A percentile compares a stretch with the other conserved stretches of the same genome.
phyloP scores from a whole-genome alignment of 140 eudicot species.

The Ambrosia hybrid region DNA sequence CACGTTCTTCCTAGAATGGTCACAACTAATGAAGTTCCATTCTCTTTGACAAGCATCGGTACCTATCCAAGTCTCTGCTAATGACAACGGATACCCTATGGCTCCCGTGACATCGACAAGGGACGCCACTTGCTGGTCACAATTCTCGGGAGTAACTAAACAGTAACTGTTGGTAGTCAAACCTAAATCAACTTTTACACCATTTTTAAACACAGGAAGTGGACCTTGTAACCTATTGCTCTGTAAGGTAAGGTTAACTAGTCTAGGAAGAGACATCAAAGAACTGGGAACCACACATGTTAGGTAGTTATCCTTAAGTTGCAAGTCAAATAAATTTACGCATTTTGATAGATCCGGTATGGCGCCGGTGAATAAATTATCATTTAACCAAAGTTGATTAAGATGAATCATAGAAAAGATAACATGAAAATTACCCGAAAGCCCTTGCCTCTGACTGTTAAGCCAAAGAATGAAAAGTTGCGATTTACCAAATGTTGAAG shows the following conservation, averaged over 20 bases:
- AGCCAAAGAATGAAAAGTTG: slow-evolving; percentile 54
- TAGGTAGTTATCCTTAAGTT: slow-evolving; percentile 50
- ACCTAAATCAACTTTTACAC: no score
- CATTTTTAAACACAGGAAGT: slow-evolving; percentile 38
- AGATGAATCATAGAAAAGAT: slow-evolving; percentile 53
- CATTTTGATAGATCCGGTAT: slow-evolving; percentile 44
- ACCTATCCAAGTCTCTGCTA: no score
- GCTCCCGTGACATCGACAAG: no score
- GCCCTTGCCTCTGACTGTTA: slow-evolving; percentile 54
- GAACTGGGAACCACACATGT: slow-evolving; percentile 53
- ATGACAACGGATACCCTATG: no score
- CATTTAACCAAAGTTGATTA: slow-evolving; percentile 59
- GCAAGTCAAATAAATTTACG: slow-evolving; percentile 46
- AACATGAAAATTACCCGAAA: slow-evolving; percentile 56
- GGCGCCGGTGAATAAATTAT: slow-evolving; percentile 56
- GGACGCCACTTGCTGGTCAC: no score
- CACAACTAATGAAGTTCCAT: no score
- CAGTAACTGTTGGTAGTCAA: no score
- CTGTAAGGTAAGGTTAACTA: slow-evolving; percentile 47
- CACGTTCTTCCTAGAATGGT: no score
- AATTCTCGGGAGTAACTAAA: no score
- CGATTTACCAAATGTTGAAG: slow-evolving; percentile 9
- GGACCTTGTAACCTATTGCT: slow-evolving; percentile 80
- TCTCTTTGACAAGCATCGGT: no score
- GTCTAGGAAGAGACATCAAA: slow-evolving; percentile 7